phyloP scores from a whole-genome alignment of 2,329 filamentous ascomycete genomes.

The Aspergillus eucalypticola region DNA sequence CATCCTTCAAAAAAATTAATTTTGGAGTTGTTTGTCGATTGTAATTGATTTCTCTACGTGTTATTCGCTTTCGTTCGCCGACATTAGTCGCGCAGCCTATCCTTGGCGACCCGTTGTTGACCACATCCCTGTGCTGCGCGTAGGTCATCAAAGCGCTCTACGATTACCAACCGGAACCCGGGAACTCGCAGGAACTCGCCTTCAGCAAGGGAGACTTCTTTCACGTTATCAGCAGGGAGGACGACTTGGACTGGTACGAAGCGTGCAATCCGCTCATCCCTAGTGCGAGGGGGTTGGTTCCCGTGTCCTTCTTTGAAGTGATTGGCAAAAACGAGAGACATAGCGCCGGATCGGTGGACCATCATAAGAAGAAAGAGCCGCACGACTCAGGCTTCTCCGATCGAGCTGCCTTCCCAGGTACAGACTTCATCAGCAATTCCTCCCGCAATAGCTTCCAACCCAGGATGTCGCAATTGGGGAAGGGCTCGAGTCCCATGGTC shows the following conservation, averaged over 20 bases:
- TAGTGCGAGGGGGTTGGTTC: conserved; percentile 85
- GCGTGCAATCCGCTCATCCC: conserved; percentile 89
- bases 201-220: conserved; percentile 97
- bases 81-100: conserved; percentile 12
- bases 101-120: conserved; percentile 19
- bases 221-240: conserved; percentile 93
- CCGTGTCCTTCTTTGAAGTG: conserved; percentile 89
- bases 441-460: conserved; percentile 31
- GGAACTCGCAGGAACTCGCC: conserved; percentile 70
- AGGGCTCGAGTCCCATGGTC: conserved; percentile 75
- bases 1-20: not conserved
- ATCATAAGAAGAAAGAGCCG: conserved; percentile 59
- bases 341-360: conserved; percentile 68
- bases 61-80: conserved; percentile 1
- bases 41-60: conserved; percentile 4
- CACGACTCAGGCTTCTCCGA: conserved; percentile 90
- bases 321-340: conserved; percentile 90
- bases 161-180: conserved; percentile 77
- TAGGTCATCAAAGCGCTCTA: conserved; percentile 97
- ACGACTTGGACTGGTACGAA: conserved; percentile 96
- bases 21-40: not conserved
- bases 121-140: conserved; percentile 22
- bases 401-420: conserved; percentile 39
- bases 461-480: conserved; percentile 52
- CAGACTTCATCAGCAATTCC: conserved; percentile 29